Evolutionary conservation across 2,329 filamentous ascomycete species (phyloP), one percentile per base, ranked within the genome.

Genomic region (Microdochium bolleyi): DNA sequence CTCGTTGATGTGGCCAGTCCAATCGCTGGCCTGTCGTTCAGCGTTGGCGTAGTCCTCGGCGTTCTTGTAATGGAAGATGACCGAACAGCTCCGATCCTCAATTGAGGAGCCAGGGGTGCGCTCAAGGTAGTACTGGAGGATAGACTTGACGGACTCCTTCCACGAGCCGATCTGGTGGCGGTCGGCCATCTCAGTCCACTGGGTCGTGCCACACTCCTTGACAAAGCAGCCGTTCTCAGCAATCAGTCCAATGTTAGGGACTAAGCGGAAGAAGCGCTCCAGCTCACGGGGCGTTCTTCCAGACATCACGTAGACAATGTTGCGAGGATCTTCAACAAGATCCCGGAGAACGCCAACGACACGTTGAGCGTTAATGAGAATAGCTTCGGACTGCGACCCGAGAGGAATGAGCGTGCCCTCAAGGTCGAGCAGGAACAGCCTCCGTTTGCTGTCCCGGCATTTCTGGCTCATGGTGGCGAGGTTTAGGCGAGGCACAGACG

Each of bases 141-240:
- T 95, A 25, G 83, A 80, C 64, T 82, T 84, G 53, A 96, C 89
- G 0, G 88, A 88, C 46, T 84, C 77, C 69, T 96, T 96, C 92
- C 92, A 97, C 3, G 78, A 76, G 24, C 77, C 73, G 55, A 89
- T 87, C 60, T 86, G 80, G 2, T 82, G 76, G 1, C 82, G 76
- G 64, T 96, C 85, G 2, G 87, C 84, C 70, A 95, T 86, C 56
- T 87, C 84, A 2, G 79, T 82, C 94, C 94, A 97, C 34, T 80
- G 77, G 24, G 81, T 78, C 16, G 75, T 77, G 21, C 83, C 80
- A 48, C 81, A 83, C 57, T 89, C 81, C 60, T 88, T 89, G 53
- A 96, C 74, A 70, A 95, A 97, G 66, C 89, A 95, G 2, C 92
- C 92, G 58, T 96, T 96, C 71, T 97, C 92, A 0, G 92, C 92